Base-by-base conservation (phyloP, 2,329 filamentous ascomycete species). In the Domatiomyces catenatus region DNA sequence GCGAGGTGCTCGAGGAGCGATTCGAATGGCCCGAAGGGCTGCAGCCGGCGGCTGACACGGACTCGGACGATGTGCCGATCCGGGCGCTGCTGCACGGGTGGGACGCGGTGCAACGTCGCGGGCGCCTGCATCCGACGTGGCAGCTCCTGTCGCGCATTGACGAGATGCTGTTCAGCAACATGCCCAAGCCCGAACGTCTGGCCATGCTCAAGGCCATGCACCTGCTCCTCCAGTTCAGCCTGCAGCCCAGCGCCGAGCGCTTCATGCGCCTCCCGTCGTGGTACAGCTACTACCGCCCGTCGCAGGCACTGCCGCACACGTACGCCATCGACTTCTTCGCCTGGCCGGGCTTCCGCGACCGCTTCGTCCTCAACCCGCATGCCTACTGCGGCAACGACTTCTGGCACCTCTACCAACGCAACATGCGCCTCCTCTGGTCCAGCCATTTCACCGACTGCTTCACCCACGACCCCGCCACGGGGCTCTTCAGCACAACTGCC, bases 371-470 rank as follows among this genome's bases (percentile, higher is more conserved):
- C 49, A 48, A 48, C 43, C 54, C 58, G 46, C 57, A 59, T 47
- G 52, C 56, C 32, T 59, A 59, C 36, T 59, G 57, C 46, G 51
- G 45, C 19, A 58, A 58, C 42, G 54, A 53, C 6, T 59, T 59
- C 49, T 58, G 56, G 56, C 26, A 48, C 17, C 19, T 54, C 4
- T 58, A 58, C 46, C 51, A 50, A 51, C 48, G 20, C 8, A 53
- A 47, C 43, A 39, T 59, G 7, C 53, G 51, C 8, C 28, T 59
- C 5, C 50, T 51, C 5, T 59, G 57, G 57, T 56, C 56, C 3
- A 58, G 57, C 20, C 56, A 58, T 42, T 59, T 59, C 28, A 53
- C 56, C 2, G 57, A 59, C 46, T 59, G 57, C 47, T 59, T 56
- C 43, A 54, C 54, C 2, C 53, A 52, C 5, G 56, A 59, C 39